Base-by-base conservation (phyloP, 1,284 basidiomycete species). In the Trichosporon coremiiforme region DNA sequence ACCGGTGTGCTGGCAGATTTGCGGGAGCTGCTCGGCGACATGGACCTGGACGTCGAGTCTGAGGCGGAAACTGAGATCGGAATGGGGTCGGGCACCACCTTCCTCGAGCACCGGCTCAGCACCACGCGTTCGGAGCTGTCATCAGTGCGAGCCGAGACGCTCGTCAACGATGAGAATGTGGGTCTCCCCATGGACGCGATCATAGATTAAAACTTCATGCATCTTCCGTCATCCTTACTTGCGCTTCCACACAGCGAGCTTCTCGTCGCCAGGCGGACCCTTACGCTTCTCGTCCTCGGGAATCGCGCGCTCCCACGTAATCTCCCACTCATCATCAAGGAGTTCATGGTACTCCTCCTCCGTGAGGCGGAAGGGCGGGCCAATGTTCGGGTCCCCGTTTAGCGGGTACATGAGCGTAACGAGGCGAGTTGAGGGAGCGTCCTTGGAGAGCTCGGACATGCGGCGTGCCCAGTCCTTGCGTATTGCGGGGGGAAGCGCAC, bases 321-420 rank as follows among this genome's bases (percentile, higher is more conserved):
- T 25, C 64, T 79, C 76, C 53, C 85, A 83, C 6, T 75, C 79
- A 0, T 82, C 81, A 5, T 86, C 86, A 4, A 92, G 83, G 3
- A 86, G 83, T 12, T 86, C 85, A 13, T 85, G 81, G 70, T 91
- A 91, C 69, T 88, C 86, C 36, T 88, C 87, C 7, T 87, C 86
- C 12, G 86, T 82, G 31, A 91, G 86, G 55, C 85, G 87, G 77
- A 85, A 90, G 0, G 91, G 90, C 0, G 90, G 90, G 0, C 90
- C 90, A 4, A 82, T 83, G 9, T 68, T 68, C 13, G 47, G 65
- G 53, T 71, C 66, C 22, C 70, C 71, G 15, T 74, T 71, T 20
- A 91, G 84, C 0, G 88, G 88, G 76, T 79, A 88, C 71, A 86
- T 80, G 38, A 88, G 79, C 0, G 88, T 88, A 74, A 92, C 87